Evolutionary conservation across 352 stramenopile species (phyloP), one percentile per base, ranked within the genome.

Genomic region (Blastocystis sp.): DNA sequence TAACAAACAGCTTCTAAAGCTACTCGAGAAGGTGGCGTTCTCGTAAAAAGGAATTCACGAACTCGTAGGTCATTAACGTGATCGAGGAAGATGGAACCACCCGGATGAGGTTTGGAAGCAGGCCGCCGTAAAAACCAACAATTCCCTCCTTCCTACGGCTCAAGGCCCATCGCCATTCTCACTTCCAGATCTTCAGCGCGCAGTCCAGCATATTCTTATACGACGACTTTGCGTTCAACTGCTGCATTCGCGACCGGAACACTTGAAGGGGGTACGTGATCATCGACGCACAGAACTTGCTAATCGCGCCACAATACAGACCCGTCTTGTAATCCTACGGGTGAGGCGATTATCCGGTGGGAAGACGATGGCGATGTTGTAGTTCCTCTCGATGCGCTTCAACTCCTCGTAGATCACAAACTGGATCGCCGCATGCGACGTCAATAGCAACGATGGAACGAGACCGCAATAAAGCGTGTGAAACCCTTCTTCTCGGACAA

Each of bases 21-120:
- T 67, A 84, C 21, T 84, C 74, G 9, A 84, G 56, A 69, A 84
- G 65, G 45, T 70, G 56, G 34, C 69, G 56, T 40, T 64, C 45
- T 28, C 40, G 34, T 28, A 84, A 56, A 53, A 66, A 19, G 19
- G 56, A 70, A 48, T 84, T 84, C 19, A 88, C 67, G 62, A 88
- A 77, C 53, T 88, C 78, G 34, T 88, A 88, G 21, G 78, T 88
- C 78, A 88, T 88, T 9, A 88, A 48, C 60, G 78, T 88, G 34
- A 88, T 76, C 23, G 78, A 88, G 21, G 78, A 88, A 45, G 64
- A 79, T 34, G 78, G 78, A 9, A 88, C 53, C 45, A 79, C 67
- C 19, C 78, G 78, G 52, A 88, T 76, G 48, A 88, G 23, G 61
- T 88, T 88, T 10, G 78, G 61, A 1, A 88, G 45, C 64, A 88